A percentile compares a stretch with the other conserved stretches of the same genome.
These are phyloP conservation scores for Coniochaeta hoffmannii DNA, from an alignment of 2,329 filamentous ascomycete species.

Conservation along the genomic window DNA sequence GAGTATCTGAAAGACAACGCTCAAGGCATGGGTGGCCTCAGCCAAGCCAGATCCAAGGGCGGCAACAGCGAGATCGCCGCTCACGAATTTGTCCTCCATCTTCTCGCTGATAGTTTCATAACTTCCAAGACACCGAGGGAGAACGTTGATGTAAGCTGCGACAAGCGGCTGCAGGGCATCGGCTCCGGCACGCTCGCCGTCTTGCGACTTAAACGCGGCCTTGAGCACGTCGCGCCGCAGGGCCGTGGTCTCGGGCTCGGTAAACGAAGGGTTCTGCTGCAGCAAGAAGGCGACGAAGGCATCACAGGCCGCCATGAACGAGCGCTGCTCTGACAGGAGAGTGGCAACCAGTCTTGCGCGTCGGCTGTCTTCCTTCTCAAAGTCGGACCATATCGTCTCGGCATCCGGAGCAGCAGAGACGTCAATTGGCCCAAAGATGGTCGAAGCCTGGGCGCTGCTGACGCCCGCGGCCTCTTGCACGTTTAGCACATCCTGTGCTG, in stretches of 20 bases:
- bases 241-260: constrained; percentile 9
- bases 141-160: constrained; percentile 38
- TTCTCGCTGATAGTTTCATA: background rate
- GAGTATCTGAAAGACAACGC: constrained; percentile 64
- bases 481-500: constrained; percentile 70
- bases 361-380: constrained; percentile 55
- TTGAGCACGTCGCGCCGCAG: constrained; percentile 13
- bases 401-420: constrained; percentile 40
- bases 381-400: constrained; percentile 48
- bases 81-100: background rate
- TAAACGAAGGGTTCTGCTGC: constrained; percentile 22
- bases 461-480: constrained; percentile 66
- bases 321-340: constrained; percentile 65
- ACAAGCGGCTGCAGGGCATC: constrained; percentile 36
- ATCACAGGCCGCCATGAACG: constrained; percentile 58
- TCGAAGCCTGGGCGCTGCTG: constrained; percentile 50
- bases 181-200: constrained; percentile 10
- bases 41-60: constrained; percentile 45
- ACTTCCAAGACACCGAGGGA: constrained; percentile 40
- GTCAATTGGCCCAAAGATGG: constrained; percentile 47
- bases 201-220: constrained; percentile 13
- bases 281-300: constrained; percentile 44
- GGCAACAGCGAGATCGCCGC: background rate
- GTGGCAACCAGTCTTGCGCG: constrained; percentile 61
- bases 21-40: constrained; percentile 67